Conservation (phyloP, 1,284 basidiomycete species). For the Vanrija sp. region DNA sequence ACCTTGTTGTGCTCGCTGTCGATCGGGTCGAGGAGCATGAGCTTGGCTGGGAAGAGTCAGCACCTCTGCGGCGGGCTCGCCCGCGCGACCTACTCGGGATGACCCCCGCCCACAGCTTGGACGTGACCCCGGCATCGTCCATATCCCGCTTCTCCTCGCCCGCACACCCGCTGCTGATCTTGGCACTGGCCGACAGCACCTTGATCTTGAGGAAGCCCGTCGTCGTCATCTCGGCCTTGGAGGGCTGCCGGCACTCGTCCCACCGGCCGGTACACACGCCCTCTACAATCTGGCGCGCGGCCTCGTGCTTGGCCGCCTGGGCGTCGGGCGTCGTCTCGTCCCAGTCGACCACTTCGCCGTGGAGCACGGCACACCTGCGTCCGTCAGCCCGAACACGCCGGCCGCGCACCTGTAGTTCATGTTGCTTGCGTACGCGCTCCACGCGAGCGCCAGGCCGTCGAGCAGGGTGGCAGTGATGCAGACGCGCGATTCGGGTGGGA, state of each 20-base stretch:
- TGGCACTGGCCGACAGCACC: slow-evolving; percentile 31
- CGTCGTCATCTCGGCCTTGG: slow-evolving; percentile 21
- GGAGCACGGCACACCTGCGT: slow-evolving; percentile 21
- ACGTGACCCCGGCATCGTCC: slow-evolving; percentile 15
- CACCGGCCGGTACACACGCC: slow-evolving; percentile 23
- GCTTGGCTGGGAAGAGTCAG: not conserved
- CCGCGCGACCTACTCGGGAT: slow-evolving; percentile 14
- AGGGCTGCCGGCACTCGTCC: slow-evolving; percentile 22
- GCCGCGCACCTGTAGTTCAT: slow-evolving; percentile 33
- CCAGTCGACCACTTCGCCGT: slow-evolving; percentile 28
- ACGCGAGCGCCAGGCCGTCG: slow-evolving; percentile 32
- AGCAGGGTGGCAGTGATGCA: slow-evolving; percentile 33
- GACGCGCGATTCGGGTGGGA: slow-evolving; percentile 27
- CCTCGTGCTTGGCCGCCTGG: slow-evolving; percentile 5
- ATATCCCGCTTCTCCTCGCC: slow-evolving; percentile 26
- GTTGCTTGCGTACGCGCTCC: slow-evolving; percentile 25
- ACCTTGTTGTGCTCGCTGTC: too few species aligned
- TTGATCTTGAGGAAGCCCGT: slow-evolving; percentile 32
- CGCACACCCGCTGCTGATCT: slow-evolving; percentile 21
- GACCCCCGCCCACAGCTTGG: slow-evolving; percentile 27
- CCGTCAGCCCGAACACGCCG: too few species aligned
- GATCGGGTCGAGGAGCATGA: too few species aligned
- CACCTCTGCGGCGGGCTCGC: not conserved
- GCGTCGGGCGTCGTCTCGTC: slow-evolving; percentile 5
- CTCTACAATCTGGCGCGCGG: slow-evolving; percentile 17